Percentiles rank a stretch among this genome's conserved stretches.
Evolutionary conservation across 2,329 filamentous ascomycete species (phyloP).

Genomic region (Orbilia brochopaga): DNA sequence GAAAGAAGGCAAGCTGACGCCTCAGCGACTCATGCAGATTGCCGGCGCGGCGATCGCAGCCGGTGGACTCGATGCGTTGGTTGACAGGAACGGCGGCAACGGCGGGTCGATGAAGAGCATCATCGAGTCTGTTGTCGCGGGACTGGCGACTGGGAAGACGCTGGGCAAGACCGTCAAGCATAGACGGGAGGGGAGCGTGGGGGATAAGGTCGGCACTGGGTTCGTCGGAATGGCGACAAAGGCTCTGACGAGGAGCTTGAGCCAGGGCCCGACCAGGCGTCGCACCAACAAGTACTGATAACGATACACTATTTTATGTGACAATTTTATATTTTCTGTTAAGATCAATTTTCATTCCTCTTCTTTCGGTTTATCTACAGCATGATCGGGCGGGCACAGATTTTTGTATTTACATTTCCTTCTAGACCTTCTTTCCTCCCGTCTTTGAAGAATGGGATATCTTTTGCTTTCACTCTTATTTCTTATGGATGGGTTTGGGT

Average conservation of each 20-base stretch:
- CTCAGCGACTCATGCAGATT: constrained; percentile 45
- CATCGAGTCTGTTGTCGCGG: constrained; percentile 37
- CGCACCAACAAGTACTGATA: constrained; percentile 37
- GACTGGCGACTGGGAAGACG: constrained; percentile 33
- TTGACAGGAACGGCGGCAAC: constrained; percentile 30
- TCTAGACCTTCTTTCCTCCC: constrained; percentile 9
- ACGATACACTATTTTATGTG: no score
- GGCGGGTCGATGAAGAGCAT: constrained; percentile 30
- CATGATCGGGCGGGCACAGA: constrained; percentile 9
- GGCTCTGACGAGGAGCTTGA: constrained; percentile 35
- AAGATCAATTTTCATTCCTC: not conserved
- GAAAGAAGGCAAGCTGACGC: constrained; percentile 46
- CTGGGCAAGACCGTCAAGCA: constrained; percentile 29
- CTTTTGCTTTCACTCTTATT: not conserved
- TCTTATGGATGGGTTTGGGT: constrained; percentile 2
- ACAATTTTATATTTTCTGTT: not conserved
- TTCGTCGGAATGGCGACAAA: constrained; percentile 35
- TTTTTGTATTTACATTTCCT: constrained; percentile 3
- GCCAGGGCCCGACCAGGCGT: constrained; percentile 31
- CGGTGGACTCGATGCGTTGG: constrained; percentile 36
- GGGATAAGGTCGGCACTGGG: constrained; percentile 24
- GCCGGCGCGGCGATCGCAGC: constrained; percentile 45
- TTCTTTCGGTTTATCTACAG: not conserved
- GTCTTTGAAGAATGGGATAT: not conserved
- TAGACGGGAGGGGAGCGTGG: constrained; percentile 26